A percentile compares a stretch with the other conserved stretches of the same genome.
Conservation (phyloP, 192 early-diverging fungal species). For the Lunasporangiospora selenospora region DNA sequence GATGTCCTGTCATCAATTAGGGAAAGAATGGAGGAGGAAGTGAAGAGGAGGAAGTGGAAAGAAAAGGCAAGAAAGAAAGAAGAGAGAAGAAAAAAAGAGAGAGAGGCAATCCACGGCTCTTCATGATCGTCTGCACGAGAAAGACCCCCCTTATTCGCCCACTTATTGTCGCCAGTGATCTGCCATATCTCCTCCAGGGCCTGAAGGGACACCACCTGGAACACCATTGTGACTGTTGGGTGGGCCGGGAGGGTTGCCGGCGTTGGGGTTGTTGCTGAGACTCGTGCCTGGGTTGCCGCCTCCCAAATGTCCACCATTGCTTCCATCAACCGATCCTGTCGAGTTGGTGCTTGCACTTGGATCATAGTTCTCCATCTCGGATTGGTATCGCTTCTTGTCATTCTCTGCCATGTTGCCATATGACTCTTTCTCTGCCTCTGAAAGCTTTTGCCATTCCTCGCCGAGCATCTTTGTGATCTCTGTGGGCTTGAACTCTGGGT, state of each 20-base stretch:
- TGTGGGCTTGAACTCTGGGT: constrained; percentile 47
- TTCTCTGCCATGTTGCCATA: constrained; percentile 48
- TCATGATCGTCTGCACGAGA: neutral
- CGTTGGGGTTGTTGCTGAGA: too few species aligned
- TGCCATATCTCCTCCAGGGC: constrained; percentile 8
- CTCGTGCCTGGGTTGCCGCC: too few species aligned
- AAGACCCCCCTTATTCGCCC: neutral
- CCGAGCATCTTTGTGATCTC: constrained; percentile 51
- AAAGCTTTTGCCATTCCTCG: constrained; percentile 50
- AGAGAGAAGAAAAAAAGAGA: neutral
- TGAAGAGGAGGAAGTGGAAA: neutral
- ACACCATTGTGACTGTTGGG: constrained; percentile 7
- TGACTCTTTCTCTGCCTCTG: constrained; percentile 47
- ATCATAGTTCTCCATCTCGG: constrained; percentile 44
- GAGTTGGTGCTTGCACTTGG: neutral
- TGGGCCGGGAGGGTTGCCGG: too few species aligned
- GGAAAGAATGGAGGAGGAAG: neutral
- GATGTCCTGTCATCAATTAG: too few species aligned
- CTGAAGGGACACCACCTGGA: constrained; percentile 4
- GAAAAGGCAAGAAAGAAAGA: neutral
- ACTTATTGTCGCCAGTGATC: constrained; percentile 28
- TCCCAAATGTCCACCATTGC: neutral
- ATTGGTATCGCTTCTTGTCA: constrained; percentile 47
- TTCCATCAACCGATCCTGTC: neutral
- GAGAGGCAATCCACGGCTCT: neutral